Conservation (phyloP, 2,329 filamentous ascomycete genomes). For the Penicillium sp. region DNA sequence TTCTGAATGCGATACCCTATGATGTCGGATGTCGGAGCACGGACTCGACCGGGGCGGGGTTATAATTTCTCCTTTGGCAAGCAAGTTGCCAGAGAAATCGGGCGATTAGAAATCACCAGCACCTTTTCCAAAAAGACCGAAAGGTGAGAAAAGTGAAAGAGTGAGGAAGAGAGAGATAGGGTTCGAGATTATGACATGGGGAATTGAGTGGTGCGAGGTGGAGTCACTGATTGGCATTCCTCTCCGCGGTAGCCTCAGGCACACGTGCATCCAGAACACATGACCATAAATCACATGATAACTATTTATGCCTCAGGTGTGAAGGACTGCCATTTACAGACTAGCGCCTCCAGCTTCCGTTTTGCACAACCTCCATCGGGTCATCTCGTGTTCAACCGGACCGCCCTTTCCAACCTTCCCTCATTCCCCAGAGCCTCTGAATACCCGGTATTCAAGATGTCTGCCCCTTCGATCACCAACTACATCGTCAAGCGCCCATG, state of each 20-base stretch:
- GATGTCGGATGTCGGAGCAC: constrained; percentile 25
- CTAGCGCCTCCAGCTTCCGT: constrained; percentile 34
- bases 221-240: constrained; percentile 20
- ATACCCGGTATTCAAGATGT: constrained; percentile 56
- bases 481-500: constrained; percentile 82
- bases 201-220: constrained; percentile 29
- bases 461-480: constrained; percentile 69
- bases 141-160: constrained; percentile 3
- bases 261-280: neutral
- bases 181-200: constrained; percentile 13
- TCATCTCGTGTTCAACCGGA: constrained; percentile 36
- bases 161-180: constrained; percentile 4
- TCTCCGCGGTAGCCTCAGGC: constrained; percentile 25
- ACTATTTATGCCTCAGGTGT: constrained; percentile 16
- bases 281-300: constrained; percentile 21
- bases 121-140: constrained; percentile 18
- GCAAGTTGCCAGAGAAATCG: constrained; percentile 29
- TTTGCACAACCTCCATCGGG: constrained; percentile 43
- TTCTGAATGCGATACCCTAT: constrained; percentile 30
- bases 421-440: constrained; percentile 25
- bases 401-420: constrained; percentile 32
- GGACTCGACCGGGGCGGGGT: constrained; percentile 25
- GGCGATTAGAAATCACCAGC: constrained; percentile 23
- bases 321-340: constrained; percentile 25
- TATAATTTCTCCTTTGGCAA: constrained; percentile 16